Evolutionary conservation across 202 grass and related monocot species (phyloP), one percentile per base, ranked within the genome.

Genomic region (Eragrostis tef): DNA sequence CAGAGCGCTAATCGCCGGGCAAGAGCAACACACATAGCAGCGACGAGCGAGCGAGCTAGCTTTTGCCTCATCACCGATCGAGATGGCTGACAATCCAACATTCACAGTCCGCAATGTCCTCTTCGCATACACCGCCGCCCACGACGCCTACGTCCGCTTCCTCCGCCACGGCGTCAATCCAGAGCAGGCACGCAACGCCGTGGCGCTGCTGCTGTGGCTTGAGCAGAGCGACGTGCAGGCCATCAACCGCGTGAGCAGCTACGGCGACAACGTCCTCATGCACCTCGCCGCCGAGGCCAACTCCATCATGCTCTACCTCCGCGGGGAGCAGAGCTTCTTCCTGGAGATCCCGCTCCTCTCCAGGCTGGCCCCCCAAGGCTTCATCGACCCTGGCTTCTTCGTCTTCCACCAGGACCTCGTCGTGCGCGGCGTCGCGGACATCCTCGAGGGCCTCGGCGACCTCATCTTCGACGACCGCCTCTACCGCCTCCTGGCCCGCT

Each of bases 181-280:
- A 0, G 17, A 62, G 65, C 52, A 64, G 11, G 89, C 83, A 4
- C 79, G 79, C 15, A 92, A 94, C 29, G 45, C 71, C 13, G 79
- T 90, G 58, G 87, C 87, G 4, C 66, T 94, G 7, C 84, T 94
- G n/a, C n/a, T 86, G 11, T 94, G 82, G 85, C n/a, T 92, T 0
- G 89, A 94, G 54, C 82, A 83, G 6, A 16, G 46, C 1, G 63
- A 63, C 51, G 13, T 79, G 9, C n/a, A 78, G 8, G 76, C 80
- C 26, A 81, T 92, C 11, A 9, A 10, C 20, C 64, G 29, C 1
- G 1, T 92, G 2, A 16, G 17, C 0, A 2, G 2, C 3, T 42
- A 60, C 19, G 82, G 62, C 71, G 11, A 27, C 6, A 5, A 8
- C 19, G 34, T 21, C 7, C n/a, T 86, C 0, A 22, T 3, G 20